phyloP scores from a whole-genome alignment of 2,329 filamentous ascomycete genomes.

The Fusarium penzigii region DNA sequence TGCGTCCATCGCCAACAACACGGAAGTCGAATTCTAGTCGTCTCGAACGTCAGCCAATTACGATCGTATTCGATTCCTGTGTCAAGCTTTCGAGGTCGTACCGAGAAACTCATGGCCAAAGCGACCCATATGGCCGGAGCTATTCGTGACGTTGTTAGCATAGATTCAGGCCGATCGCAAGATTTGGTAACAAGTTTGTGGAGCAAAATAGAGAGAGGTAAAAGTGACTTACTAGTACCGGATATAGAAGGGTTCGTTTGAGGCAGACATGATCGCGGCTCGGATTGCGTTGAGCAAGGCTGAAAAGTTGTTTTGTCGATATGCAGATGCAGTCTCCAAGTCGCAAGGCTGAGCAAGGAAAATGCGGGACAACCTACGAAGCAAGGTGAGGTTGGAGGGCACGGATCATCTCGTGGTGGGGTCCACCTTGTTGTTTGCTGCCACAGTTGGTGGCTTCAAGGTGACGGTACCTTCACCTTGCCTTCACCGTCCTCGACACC shows the following conservation, averaged over 20 bases:
- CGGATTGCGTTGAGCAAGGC: not conserved
- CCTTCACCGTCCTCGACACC: constrained; percentile 6
- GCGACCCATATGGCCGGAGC: constrained; percentile 94
- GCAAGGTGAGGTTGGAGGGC: constrained; percentile 11
- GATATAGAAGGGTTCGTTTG: constrained; percentile 87
- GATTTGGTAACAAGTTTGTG: not conserved
- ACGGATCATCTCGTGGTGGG: constrained; percentile 25
- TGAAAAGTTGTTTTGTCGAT: constrained; percentile 2
- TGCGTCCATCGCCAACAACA: constrained; percentile 87
- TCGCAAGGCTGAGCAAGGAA: constrained; percentile 28
- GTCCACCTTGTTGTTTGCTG: constrained; percentile 12
- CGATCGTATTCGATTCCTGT: not conserved
- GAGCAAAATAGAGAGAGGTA: not conserved
- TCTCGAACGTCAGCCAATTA: constrained; percentile 6
- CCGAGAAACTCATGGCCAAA: constrained; percentile 98
- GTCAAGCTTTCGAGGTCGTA: constrained; percentile 38
- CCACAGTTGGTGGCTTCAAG: not conserved
- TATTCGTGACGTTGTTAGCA: constrained; percentile 40
- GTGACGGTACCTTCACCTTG: constrained; percentile 13
- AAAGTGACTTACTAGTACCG: constrained; percentile 81
- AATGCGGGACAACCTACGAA: constrained; percentile 17
- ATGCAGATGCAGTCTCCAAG: constrained; percentile 6
- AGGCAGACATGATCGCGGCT: constrained; percentile 57
- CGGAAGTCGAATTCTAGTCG: constrained; percentile 89
- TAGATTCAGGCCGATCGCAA: not conserved